Evolutionary conservation across 2,329 filamentous ascomycete species (phyloP), one percentile per base, ranked within the genome.

Genomic region (Penicillium sp.): DNA sequence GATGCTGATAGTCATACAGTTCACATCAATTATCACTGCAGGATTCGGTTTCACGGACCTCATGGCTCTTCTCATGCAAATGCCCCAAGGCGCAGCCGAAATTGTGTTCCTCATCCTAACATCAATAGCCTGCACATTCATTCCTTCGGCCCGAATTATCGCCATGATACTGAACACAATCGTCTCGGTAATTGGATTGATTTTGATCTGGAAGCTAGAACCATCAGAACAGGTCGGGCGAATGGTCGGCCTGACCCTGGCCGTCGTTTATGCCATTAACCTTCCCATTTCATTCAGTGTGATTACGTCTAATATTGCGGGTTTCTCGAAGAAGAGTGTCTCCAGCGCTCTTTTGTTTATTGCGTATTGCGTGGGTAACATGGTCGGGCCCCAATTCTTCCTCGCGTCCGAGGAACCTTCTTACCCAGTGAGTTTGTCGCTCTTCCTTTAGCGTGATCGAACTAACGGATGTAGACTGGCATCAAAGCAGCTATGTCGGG

Each of bases 311-410:
- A 73, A 72, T 57, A 62, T 71, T 29, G 68, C 69, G 8, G 71
- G 70, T 3, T 67, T 69, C 29, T 69, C 71, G 1, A 73, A 73
- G 54, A 70, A 68, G 39, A 67, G 60, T 26, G 65, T 67, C 3
- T 62, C 68, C 2, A 66, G 71, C 0, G 80, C 80, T 0, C 69
- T 79, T 9, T 57, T 84, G 6, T 83, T 83, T 57, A 79, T 79
- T 1, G 80, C 64, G 1, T 69, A 70, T 27, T 69, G 69, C 35
- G 55, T 69, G 43, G 67, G 69, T 2, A 71, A 71, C 43, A 67
- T 72, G 35, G 61, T 67, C 13, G 68, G 67, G 0, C 69, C 69
- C 25, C 66, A 62, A n/a, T 64, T 62, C 33, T 62, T 62, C 47
- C 37, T 62, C 19, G 44, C 58, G 1, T 57, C 50, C 1, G 58